Conservation (phyloP, 2,329 filamentous ascomycete genomes). For the Ophiobolus disseminans region DNA sequence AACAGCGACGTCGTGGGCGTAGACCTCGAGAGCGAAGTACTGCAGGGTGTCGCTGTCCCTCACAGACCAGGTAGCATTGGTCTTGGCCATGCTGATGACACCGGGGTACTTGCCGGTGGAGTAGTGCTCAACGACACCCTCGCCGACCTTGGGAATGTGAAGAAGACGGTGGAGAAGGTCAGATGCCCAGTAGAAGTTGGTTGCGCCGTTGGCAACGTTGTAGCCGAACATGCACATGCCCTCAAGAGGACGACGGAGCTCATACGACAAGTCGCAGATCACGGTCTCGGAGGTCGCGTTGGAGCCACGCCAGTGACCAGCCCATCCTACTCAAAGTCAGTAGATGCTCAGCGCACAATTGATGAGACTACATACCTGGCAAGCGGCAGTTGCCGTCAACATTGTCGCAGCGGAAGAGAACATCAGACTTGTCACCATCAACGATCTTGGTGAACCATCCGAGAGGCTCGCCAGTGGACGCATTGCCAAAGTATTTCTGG, state of each 20-base stretch:
- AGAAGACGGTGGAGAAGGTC: conserved; percentile 72
- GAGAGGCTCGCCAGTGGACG: conserved; percentile 63
- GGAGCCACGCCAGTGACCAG: conserved; percentile 70
- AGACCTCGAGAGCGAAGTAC: conserved; percentile 73
- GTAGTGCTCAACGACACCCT: conserved; percentile 68
- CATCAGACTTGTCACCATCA: conserved; percentile 62
- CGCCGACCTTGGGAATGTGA: conserved; percentile 67
- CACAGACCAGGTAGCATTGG: conserved; percentile 57
- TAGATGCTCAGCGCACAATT: not conserved
- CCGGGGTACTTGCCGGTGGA: conserved; percentile 66
- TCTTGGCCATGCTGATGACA: conserved; percentile 60
- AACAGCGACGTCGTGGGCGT: conserved; percentile 69
- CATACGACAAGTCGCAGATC: conserved; percentile 70
- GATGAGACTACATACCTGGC: conserved; percentile 37
- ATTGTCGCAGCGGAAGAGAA: conserved; percentile 73
- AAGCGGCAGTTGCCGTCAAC: conserved; percentile 67
- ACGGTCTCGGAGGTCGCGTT: conserved; percentile 73
- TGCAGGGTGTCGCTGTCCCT: conserved; percentile 69
- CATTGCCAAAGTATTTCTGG: conserved; percentile 71
- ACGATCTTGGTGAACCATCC: conserved; percentile 70
- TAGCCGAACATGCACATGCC: conserved; percentile 69
- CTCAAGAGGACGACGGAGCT: conserved; percentile 62
- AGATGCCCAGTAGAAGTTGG: conserved; percentile 69
- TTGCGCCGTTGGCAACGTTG: conserved; percentile 62
- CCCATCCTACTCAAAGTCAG: conserved; percentile 60